Conservation (phyloP, 257 asterid species). For the Datura wrightii region DNA sequence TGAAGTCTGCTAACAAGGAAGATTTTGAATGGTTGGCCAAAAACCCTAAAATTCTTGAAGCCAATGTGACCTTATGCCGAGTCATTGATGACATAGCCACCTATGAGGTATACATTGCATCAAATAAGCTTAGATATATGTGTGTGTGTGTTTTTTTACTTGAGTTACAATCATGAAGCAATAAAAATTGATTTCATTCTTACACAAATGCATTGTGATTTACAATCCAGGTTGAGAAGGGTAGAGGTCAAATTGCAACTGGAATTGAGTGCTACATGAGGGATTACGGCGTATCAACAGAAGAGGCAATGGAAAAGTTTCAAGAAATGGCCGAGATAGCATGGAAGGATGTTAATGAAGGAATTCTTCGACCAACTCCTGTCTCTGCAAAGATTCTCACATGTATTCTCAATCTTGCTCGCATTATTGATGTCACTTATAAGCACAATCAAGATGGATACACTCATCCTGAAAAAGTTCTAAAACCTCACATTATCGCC, state of each 20-base stretch:
- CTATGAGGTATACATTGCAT: background rate
- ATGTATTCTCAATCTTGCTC: slow-evolving; percentile 41
- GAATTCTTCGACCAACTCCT: slow-evolving; percentile 33
- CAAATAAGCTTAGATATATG: background rate
- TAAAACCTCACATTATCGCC: slow-evolving; percentile 43
- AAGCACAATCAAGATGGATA: slow-evolving; percentile 52
- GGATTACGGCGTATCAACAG: slow-evolving; percentile 38
- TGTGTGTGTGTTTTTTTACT: background rate
- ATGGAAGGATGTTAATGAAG: slow-evolving; percentile 65
- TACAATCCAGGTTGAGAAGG: slow-evolving; percentile 49
- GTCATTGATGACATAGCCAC: slow-evolving; percentile 26
- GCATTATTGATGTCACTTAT: slow-evolving; percentile 48
- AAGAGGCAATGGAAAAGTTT: slow-evolving; percentile 51
- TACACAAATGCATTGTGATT: background rate
- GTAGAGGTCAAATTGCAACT: slow-evolving; percentile 53
- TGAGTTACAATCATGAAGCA: background rate
- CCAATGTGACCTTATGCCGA: slow-evolving; percentile 22
- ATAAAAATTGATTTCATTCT: background rate
- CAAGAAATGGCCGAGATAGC: slow-evolving; percentile 45
- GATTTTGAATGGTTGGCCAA: slow-evolving; percentile 25
- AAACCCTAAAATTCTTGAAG: slow-evolving; percentile 18
- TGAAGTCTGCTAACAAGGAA: slow-evolving; percentile 20
- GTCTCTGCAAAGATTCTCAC: slow-evolving; percentile 37
- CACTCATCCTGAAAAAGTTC: slow-evolving; percentile 52
- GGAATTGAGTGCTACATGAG: slow-evolving; percentile 62